Base-by-base conservation (phyloP, 2,329 filamentous ascomycete species). In the Aspergillus oerlinghausenensis region DNA sequence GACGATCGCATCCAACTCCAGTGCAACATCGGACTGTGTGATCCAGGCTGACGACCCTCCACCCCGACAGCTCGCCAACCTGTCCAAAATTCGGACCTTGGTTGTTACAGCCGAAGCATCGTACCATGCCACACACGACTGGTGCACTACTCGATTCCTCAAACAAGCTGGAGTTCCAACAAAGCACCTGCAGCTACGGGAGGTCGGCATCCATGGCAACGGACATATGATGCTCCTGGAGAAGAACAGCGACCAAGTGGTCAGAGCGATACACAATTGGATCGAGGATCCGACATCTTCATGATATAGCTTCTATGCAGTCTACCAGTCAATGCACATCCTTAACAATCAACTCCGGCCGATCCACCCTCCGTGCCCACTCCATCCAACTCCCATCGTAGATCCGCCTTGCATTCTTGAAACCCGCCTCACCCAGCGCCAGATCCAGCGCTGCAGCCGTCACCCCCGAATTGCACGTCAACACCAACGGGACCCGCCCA, bases 81-180 rank as follows among this genome's bases (percentile, higher is more conserved):
- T 87, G 7, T 63, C 67, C 2, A 72, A 73, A 17, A 73, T 84
- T 5, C 79, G 77, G 0, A 77, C 81, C 4, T 67, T 82, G 1
- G 59, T 85, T 17, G 63, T 84, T 26, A 84, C 82, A 0, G 73
- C 73, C 0, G 79, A 84, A 55, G 79, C 83, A 3, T 81, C 80
- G 52, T 78, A 75, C n/a, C 84, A 86, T 66, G 70, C 73, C 2
- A 67, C 72, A 9, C 86, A 80, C 58, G 84, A 87, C 61, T 79
- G 81, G 67, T 83, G 81, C 38, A 83, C 79, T 0, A 77, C 80
- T 1, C 59, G 67, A 11, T 86, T 80, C 64, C 64, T 86, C 63
- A 62, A 68, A 52, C 83, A 86, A 63, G 81, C 78, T 1, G 82
- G 83, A 0, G 74, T 79, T 1, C 17, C 55, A 21, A 73, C 76